Evolutionary conservation across 805 yeast genomes (phyloP), one percentile per base, ranked within the genome.

Genomic region (Myxozyma sirexii): DNA sequence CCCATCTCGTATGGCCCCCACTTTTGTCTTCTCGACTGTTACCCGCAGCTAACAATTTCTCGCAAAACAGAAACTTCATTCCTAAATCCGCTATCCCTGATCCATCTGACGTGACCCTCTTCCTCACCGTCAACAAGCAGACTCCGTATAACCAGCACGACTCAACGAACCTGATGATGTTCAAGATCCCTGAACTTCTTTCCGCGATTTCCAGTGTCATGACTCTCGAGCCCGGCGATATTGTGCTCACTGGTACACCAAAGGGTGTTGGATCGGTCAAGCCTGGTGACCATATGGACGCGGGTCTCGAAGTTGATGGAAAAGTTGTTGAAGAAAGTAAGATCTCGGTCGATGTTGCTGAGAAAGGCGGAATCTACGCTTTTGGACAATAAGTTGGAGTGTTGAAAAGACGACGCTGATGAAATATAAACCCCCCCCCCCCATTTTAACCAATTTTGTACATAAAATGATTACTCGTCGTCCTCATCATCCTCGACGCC

Each of bases 201-300:
- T 81, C 88, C 56, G 83, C 87, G 53, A 87, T 92, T 84, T 87
- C 96, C 3, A 75, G 85, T n/a, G 85, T 90, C 68, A 93, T 93
- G 93, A 90, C 97, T 3, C 78, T 94, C 58, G 85, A 92, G 68
- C 85, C 89, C 55, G 97, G 97, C 31, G 99, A 94, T 70, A 80
- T 94, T 63, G 85, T 94, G 59, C 79, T 94, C 53, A 94, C 99
- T 0, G 99, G 99, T 17, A 94, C 99, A 1, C 99, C 99, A 47
- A 90, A 91, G 73, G 99, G 99, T 17, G 99, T 94, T n/a, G 97
- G 98, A 7, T 76, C 81, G 26, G 76, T 92, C 35, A 73, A 73
- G 4, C 88, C 96, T 0, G 98, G 97, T 8, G 98, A 94, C 71
- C 70, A 72, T 26, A 77, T 94, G 27, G 78, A 79, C 47, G 96